Evolutionary conservation across 2,329 filamentous ascomycete species (phyloP), one percentile per base, ranked within the genome.

Genomic region (Monosporascus cannonballus): DNA sequence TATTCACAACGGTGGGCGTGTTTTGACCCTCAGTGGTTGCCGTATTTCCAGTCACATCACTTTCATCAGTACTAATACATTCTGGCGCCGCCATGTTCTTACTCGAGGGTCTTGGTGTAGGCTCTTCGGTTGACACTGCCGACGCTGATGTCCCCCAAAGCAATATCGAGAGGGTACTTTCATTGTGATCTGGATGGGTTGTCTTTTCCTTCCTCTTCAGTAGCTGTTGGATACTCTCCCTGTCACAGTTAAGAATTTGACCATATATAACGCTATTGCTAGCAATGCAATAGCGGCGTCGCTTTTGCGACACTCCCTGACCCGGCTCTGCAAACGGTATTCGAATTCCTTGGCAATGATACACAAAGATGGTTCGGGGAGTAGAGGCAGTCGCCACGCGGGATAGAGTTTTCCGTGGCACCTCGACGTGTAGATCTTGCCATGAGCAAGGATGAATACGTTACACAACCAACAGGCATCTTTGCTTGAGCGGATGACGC

Each of bases 381-480:
- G 47, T 11, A 54, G 45, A 1, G 76, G 76, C 2, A 78, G 56
- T 14, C 70, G 65, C 76, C 76, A 80, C 6, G 65, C 64, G 0
- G 68, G 61, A 58, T 80, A 78, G 2, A 81, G 52, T 38, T 54
- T 69, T 3, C 74, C 73, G 55, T 80, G 75, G 2, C 66, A 71
- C 41, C 64, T 65, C 3, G 74, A 71, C 1, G 70, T 71, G 44
- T 73, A 56, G 39, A 75, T 72, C 41, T 64, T 66, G 3, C 71
- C 69, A 53, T 77, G 71, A 15, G 70, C 57, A 2, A 56, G 50
- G n/a, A 80, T 69, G 54, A 79, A 74, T 6, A 70, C 61, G 49
- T 78, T 74, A 60, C 76, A 81, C 0, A 80, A 67, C 58, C 73
- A 79, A 57, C 77, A 81, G 1, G 77, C 73, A 49, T 74, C 70